Conservation (phyloP, 257 asterid genomes). For the Solanum clarkiae region DNA sequence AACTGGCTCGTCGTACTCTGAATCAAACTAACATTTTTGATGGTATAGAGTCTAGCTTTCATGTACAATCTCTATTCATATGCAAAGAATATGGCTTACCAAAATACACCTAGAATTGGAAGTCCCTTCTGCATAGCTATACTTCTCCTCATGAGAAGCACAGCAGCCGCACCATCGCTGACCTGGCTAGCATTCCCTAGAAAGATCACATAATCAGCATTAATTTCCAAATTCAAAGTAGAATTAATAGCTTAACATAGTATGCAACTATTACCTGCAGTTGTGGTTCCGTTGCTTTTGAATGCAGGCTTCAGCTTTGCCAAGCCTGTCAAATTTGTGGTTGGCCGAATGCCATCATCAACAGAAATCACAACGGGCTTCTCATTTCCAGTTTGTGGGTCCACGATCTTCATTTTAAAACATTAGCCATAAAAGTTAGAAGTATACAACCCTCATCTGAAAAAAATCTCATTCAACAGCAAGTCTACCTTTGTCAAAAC, state of each 20-base stretch:
- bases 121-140: conserved; percentile 64
- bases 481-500: conserved; percentile 62
- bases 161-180: conserved; percentile 96
- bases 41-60: not conserved
- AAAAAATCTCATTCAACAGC: not conserved
- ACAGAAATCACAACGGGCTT: conserved; percentile 54
- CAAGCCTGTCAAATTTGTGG: conserved; percentile 47
- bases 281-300: conserved; percentile 72
- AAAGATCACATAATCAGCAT: not conserved
- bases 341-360: conserved; percentile 87
- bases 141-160: conserved; percentile 91
- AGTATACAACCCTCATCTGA: not conserved
- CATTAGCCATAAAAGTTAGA: not conserved
- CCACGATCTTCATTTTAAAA: conserved; percentile 37
- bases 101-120: conserved; percentile 73
- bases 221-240: not conserved
- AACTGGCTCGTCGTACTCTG: not conserved
- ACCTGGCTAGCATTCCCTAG: conserved; percentile 83
- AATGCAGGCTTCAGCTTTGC: conserved; percentile 88
- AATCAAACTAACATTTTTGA: not conserved
- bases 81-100: conserved; percentile 20
- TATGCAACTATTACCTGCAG: conserved; percentile 52
- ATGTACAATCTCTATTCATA: not conserved
- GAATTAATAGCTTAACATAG: not conserved
- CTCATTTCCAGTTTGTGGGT: conserved; percentile 52